Evolutionary conservation across 2,329 filamentous ascomycete genomes (phyloP), one percentile per base, ranked within the genome.

Genomic region (Orbilia blumenaviensis): DNA sequence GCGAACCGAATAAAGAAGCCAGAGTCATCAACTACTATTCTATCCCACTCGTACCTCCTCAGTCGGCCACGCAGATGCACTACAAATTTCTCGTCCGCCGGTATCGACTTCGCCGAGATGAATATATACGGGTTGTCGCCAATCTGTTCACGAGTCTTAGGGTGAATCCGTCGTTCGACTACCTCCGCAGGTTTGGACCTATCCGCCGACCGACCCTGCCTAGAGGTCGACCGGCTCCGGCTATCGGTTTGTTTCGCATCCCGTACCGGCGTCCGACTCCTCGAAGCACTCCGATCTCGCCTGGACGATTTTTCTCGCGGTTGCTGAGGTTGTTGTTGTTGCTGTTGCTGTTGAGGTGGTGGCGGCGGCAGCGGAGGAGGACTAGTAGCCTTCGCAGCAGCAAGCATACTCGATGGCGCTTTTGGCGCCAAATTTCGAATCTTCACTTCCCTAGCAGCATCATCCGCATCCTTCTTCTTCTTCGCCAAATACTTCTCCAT

Each of bases 1-100:
- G 92, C 89, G 81, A 99, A 99, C n/a, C 93, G 86, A 62, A 98
- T 89, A 82, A 92, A 98, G 83, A 97, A 99, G 0, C 95, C 95
- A 0, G 89, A 91, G 72, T 89, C 89, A 82, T 99, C 95, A 74
- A 92, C 89, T 34, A 93, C 88, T 61, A 99, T 91, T 58, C 93
- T 90, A 78, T 92, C 89, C 83, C 94, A 92, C 73, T 88, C 86
- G 82, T 92, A 97, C 60, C 90, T 89, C 83, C 94, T 95, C 64
- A 98, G 85, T 60, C 94, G 88, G 83, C 94, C 96, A 84, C 93
- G 92, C 84, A 99, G 87, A 84, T 99, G 95, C 2, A 91, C 89
- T 67, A 97, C 88, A 0, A 94, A 98, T 23, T 92, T 91, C 32
- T 88, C 87, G 81, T 97, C 88, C 10, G 96, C 91, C 0, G 95